Conservation (phyloP, 345 rosid species). For the Cardamine occulta region DNA sequence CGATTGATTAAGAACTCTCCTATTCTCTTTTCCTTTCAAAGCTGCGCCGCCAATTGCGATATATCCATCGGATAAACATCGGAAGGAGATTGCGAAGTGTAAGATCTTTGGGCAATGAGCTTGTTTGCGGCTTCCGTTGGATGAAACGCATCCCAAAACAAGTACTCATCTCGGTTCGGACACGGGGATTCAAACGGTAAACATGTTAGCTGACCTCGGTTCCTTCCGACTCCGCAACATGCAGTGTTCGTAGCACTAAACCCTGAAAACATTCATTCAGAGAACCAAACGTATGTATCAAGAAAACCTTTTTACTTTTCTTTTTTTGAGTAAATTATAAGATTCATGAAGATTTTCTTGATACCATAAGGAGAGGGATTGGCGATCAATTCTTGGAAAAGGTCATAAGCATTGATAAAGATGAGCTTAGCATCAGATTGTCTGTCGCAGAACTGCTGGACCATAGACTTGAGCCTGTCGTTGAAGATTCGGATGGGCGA, state of each 20-base stretch:
- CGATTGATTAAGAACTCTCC: background rate
- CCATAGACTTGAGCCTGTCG: slow-evolving; percentile 63
- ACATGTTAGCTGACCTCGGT: slow-evolving; percentile 71
- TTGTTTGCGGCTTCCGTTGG: slow-evolving; percentile 61
- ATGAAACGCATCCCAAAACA: slow-evolving; percentile 83
- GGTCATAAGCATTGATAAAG: slow-evolving; percentile 72
- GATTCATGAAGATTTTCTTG: background rate
- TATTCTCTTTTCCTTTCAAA: slow-evolving; percentile 11
- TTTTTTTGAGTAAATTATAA: background rate
- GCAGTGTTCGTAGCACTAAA: slow-evolving; percentile 56
- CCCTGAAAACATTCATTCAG: slow-evolving; percentile 43
- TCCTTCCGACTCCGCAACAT: slow-evolving; percentile 76
- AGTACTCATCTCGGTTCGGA: slow-evolving; percentile 49
- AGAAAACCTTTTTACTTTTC: background rate
- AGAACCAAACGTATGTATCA: background rate
- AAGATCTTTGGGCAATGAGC: slow-evolving; percentile 56
- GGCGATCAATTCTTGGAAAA: slow-evolving; percentile 63
- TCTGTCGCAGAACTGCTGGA: slow-evolving; percentile 58
- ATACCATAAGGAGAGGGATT: slow-evolving; percentile 59
- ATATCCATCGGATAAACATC: slow-evolving; percentile 66
- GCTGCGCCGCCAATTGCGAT: slow-evolving; percentile 27
- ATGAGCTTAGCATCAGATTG: slow-evolving; percentile 60
- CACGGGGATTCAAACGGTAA: slow-evolving; percentile 61
- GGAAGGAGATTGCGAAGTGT: slow-evolving; percentile 46
- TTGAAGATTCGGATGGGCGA: slow-evolving; percentile 73